Evolutionary conservation across 2,329 filamentous ascomycete species (phyloP).

Genomic region (Podosphaera fusca): DNA sequence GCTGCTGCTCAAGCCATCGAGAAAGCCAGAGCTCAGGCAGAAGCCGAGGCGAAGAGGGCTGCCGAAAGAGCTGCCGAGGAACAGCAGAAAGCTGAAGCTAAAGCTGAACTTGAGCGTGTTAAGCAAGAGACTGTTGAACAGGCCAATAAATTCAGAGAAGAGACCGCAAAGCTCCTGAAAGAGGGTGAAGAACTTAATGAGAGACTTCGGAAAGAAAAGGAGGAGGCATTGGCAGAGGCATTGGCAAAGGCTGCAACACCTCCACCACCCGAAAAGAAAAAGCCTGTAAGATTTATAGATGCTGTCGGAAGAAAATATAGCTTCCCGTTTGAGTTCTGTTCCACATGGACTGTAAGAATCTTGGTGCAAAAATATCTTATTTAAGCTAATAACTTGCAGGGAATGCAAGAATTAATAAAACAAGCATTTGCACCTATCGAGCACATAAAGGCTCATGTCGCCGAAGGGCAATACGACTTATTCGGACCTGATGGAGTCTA

Average conservation of each 20-base stretch:
- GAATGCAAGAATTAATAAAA: constrained; percentile 69
- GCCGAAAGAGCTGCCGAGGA: constrained; percentile 8
- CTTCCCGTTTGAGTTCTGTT: constrained; percentile 71
- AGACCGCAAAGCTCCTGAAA: constrained; percentile 20
- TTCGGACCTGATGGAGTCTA: constrained; percentile 62
- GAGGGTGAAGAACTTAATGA: constrained; percentile 26
- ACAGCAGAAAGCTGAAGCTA: constrained; percentile 5
- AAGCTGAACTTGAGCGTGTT: constrained; percentile 9
- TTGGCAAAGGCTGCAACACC: constrained; percentile 21
- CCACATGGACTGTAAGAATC: constrained; percentile 52
- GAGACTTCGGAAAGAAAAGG: constrained; percentile 18
- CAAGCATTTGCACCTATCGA: constrained; percentile 67
- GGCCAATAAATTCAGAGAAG: constrained; percentile 19
- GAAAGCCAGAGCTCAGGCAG: constrained; percentile 15
- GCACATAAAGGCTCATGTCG: constrained; percentile 50
- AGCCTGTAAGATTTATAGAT: constrained; percentile 74
- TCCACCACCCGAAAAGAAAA: constrained; percentile 20
- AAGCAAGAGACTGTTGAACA: constrained; percentile 16
- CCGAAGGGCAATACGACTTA: constrained; percentile 58
- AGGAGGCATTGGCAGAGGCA: constrained; percentile 22
- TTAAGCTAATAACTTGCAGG: constrained; percentile 24
- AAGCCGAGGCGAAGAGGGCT: constrained; percentile 5
- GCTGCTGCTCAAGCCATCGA: constrained; percentile 8
- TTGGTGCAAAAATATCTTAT: background rate
- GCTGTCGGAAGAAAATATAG: constrained; percentile 78